Conservation (phyloP, 2,329 filamentous ascomycete species). For the Penicillium sp. region DNA sequence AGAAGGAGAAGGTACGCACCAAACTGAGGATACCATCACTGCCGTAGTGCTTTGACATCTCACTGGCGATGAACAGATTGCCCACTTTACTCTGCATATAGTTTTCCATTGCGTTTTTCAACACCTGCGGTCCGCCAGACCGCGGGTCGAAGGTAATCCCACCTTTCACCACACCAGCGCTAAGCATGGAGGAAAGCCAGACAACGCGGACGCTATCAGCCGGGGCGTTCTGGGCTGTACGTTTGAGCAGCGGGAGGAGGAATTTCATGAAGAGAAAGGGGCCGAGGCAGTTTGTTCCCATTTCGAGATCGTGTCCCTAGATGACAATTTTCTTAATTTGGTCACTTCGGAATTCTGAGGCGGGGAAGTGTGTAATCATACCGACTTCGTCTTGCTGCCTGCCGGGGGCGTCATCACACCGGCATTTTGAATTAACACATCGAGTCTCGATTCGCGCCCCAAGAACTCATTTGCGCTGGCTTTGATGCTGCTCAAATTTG, state of each 20-base stretch:
- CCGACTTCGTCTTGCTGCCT: conserved; percentile 27
- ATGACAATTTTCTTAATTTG: neutral
- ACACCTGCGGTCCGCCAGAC: conserved; percentile 16
- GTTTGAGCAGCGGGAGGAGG: conserved; percentile 30
- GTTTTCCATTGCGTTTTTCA: conserved; percentile 15
- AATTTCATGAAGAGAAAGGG: conserved; percentile 38
- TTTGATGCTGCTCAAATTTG: conserved; percentile 39
- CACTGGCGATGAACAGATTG: conserved; percentile 18
- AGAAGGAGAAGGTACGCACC: conserved; percentile 7
- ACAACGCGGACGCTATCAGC: conserved; percentile 28
- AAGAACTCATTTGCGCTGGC: conserved; percentile 34
- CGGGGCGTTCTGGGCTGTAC: conserved; percentile 26
- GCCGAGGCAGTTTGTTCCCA: conserved; percentile 36
- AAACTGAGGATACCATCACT: conserved; percentile 19
- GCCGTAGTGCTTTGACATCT: conserved; percentile 14
- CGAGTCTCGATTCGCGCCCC: conserved; percentile 30
- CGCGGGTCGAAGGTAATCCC: conserved; percentile 17
- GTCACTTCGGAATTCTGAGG: neutral
- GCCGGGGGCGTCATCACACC: conserved; percentile 35
- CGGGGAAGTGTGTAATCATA: neutral
- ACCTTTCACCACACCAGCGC: conserved; percentile 21
- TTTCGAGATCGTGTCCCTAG: conserved; percentile 34
- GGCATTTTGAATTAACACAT: conserved; percentile 39
- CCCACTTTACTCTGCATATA: conserved; percentile 21
- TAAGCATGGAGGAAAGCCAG: conserved; percentile 28